Base-by-base conservation (phyloP, 2,329 filamentous ascomycete genomes). In the Fusarium sp. region DNA sequence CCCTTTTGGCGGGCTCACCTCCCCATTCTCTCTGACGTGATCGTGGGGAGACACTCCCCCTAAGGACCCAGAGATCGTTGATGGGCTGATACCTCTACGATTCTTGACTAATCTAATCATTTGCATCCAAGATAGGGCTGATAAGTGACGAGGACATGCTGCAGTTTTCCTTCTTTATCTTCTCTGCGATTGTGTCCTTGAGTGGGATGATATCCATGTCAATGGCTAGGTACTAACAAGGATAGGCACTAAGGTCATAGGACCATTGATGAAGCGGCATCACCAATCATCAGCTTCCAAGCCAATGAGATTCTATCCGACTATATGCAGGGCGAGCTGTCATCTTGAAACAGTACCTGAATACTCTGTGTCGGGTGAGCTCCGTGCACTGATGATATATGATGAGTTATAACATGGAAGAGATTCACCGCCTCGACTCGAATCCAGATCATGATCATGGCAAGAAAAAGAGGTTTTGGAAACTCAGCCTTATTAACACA, bases 291-390 rank as follows among this genome's bases (percentile, higher is more conserved):
- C 40, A 52, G 57, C 47, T 58, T 47, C 55, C 56, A 53, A 42
- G 56, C 45, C 39, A 41, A 62, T 29, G 15, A 48, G 38, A 46
- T 43, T 45, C 29, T 44, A 2, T 36, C 54, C 19, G 41, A 52
- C 45, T 48, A 53, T 58, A 65, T 65, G 62, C 61, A 65, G 61
- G 61, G 62, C 57, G 50, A 65, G 40, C 57, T 65, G 62, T 58
- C 57, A 51, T 44, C 61, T 42, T 51, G 47, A 53, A 47, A 34
- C 57, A 44, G 43, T 43, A 13, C 46, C 45, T 41, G 34, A 26
- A 44, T 62, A 39, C 36, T 62, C 50, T 40, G 53, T 58, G 29
- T 47, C 38, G 47, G 44, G 31, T 42, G 22, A 44, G 25, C 32
- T 53, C 35, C 41, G 42, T 34, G 39, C 28, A 39, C 29, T 15